Evolutionary conservation across 192 early-diverging fungal species (phyloP).

Genomic region (Backusella psychrophila): DNA sequence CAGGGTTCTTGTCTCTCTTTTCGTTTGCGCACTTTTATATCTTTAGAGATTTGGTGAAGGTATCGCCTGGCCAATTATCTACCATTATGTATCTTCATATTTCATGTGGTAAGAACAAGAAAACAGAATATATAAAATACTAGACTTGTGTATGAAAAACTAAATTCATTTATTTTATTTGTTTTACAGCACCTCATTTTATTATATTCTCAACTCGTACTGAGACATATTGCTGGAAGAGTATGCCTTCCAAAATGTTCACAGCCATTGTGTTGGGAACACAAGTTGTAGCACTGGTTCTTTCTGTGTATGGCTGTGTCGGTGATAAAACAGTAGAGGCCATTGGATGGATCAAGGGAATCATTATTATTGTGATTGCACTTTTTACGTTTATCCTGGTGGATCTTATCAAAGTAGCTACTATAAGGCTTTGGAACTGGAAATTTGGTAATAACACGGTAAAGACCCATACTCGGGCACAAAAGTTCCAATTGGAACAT

Average conservation of each 20-base stretch:
- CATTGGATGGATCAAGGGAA: slow-evolving; percentile 47
- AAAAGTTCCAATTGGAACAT: slow-evolving; percentile 5
- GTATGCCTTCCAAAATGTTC: slow-evolving; percentile 53
- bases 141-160: background rate
- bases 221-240: slow-evolving; percentile 62
- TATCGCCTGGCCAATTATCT: slow-evolving; percentile 35
- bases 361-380: slow-evolving; percentile 53
- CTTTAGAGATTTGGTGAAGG: slow-evolving; percentile 39
- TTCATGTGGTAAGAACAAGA: slow-evolving; percentile 44
- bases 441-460: background rate
- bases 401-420: slow-evolving; percentile 63
- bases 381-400: slow-evolving; percentile 55
- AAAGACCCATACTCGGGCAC: background rate
- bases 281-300: slow-evolving; percentile 65
- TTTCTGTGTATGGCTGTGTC: slow-evolving; percentile 48
- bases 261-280: slow-evolving; percentile 60
- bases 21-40: slow-evolving; percentile 72
- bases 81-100: slow-evolving; percentile 80
- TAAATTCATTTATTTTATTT: background rate
- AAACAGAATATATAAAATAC: background rate
- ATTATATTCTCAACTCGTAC: slow-evolving; percentile 74
- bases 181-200: slow-evolving; percentile 59
- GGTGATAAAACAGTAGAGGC: slow-evolving; percentile 29
- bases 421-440: slow-evolving; percentile 4
- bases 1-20: slow-evolving; percentile 50